Conservation (phyloP, 148 eudicot genomes). For the Nepenthes gracilis region DNA sequence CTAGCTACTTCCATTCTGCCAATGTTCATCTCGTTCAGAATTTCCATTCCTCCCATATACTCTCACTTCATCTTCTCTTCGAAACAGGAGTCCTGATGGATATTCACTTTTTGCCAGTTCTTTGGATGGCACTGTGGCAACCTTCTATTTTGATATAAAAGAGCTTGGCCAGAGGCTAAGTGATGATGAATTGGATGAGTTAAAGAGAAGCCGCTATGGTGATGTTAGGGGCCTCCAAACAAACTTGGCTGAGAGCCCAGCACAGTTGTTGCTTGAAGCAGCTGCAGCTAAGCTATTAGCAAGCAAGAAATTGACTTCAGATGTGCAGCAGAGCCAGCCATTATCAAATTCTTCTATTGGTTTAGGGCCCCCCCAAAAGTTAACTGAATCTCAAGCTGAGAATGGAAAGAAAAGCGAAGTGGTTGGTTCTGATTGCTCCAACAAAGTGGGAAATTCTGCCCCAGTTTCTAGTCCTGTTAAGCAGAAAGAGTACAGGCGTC, state of each 20-base stretch:
- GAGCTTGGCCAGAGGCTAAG: conserved; percentile 77
- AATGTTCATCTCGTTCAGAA: no score
- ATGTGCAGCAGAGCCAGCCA: conserved; percentile 25
- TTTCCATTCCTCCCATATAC: not conserved
- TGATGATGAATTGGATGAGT: conserved; percentile 65
- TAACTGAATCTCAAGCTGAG: conserved; percentile 31
- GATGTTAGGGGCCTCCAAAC: conserved; percentile 88
- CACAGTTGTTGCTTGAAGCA: conserved; percentile 89
- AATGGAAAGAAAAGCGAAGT: conserved; percentile 50
- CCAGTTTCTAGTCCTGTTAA: conserved; percentile 76
- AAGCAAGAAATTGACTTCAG: conserved; percentile 37
- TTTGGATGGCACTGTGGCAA: conserved; percentile 85
- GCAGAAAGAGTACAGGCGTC: conserved; percentile 93
- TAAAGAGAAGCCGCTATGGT: conserved; percentile 86
- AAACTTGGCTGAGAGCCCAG: conserved; percentile 90
- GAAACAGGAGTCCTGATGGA: conserved; percentile 95
- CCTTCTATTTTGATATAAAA: conserved; percentile 77
- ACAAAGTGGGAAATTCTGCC: conserved; percentile 34
- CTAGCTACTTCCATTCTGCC: not conserved
- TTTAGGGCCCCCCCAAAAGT: conserved; percentile 28
- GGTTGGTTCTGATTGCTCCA: conserved; percentile 29
- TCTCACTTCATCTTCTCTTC: not conserved
- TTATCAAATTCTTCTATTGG: conserved; percentile 36
- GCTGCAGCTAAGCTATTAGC: conserved; percentile 63
- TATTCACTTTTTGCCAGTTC: conserved; percentile 95